phyloP scores from a whole-genome alignment of 2,329 filamentous ascomycete species.

The Coniochaeta prunicola region DNA sequence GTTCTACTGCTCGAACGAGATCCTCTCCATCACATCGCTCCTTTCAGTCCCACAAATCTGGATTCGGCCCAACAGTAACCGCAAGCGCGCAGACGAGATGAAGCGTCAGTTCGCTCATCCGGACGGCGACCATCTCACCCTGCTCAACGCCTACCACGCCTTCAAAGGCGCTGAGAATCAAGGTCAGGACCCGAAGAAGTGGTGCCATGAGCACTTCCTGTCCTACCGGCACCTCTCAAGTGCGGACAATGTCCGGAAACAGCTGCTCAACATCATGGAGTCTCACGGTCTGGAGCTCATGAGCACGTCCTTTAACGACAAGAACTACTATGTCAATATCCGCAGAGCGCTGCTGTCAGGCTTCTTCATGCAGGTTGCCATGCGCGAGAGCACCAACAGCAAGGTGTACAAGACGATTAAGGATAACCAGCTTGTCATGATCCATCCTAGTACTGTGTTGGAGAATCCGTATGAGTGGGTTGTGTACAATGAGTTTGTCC shows the following conservation, averaged over 20 bases:
- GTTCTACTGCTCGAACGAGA: constrained; percentile 98
- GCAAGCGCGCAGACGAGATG: constrained; percentile 95
- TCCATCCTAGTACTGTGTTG: constrained; percentile 90
- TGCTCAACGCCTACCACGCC: constrained; percentile 96
- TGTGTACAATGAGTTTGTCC: constrained; percentile 95
- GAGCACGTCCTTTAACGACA: constrained; percentile 85
- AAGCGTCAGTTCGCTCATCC: constrained; percentile 87
- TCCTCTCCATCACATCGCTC: constrained; percentile 87
- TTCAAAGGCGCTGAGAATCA: constrained; percentile 73
- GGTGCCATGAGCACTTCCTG: constrained; percentile 96
- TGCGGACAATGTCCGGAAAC: constrained; percentile 86
- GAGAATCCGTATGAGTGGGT: constrained; percentile 92
- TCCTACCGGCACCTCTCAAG: constrained; percentile 82
- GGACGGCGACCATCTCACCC: constrained; percentile 90
- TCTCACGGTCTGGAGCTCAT: constrained; percentile 77
- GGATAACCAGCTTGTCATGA: constrained; percentile 86
- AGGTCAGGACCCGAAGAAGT: constrained; percentile 66
- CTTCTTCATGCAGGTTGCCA: constrained; percentile 99
- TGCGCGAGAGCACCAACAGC: constrained; percentile 70
- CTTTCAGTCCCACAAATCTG: constrained; percentile 94
- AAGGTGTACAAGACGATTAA: constrained; percentile 96
- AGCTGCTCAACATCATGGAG: constrained; percentile 96
- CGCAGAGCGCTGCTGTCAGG: constrained; percentile 84
- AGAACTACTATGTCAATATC: constrained; percentile 98
- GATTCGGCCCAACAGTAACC: constrained; percentile 73